Conservation (phyloP, 108 stramenopile species). For the Phaeodactylum tricornutum region DNA sequence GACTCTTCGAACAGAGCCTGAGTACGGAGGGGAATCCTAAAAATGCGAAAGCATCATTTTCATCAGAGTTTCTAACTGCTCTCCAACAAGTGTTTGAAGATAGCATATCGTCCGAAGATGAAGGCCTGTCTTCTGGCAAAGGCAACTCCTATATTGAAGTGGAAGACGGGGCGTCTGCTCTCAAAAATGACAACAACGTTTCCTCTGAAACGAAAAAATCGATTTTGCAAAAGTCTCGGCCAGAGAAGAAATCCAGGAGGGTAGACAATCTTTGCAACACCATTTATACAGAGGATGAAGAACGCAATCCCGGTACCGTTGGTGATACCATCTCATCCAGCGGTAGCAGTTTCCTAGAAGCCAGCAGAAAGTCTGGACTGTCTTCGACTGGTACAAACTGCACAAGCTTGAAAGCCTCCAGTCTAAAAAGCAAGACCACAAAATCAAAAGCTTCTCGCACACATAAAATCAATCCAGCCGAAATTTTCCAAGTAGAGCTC, state of each 20-base stretch:
- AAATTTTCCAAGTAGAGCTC: slow-evolving; percentile 6
- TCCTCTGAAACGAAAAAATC: neutral
- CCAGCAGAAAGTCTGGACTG: too few species aligned
- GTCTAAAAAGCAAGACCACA: neutral
- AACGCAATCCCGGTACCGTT: neutral
- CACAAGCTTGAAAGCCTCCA: neutral
- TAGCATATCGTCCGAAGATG: neutral
- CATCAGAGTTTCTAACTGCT: slow-evolving; percentile 2
- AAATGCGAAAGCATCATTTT: slow-evolving; percentile 1
- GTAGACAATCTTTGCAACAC: too few species aligned
- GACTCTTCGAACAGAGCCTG: neutral
- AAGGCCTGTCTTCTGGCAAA: neutral
- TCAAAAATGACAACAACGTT: neutral
- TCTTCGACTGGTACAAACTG: too few species aligned
- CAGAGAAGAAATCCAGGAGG: too few species aligned
- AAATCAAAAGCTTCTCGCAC: neutral
- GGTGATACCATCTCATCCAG: neutral
- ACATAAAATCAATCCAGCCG: slow-evolving; percentile 3
- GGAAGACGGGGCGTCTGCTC: neutral
- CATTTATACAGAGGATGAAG: neutral
- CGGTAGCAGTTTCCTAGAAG: neutral
- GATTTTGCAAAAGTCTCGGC: neutral
- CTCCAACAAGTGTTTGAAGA: slow-evolving; percentile 5
- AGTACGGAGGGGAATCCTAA: neutral
- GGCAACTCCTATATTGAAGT: neutral